These are phyloP conservation scores for Cephalotrichum gorgonifer DNA, from an alignment of 2,329 filamentous ascomycete genomes.

Conservation along the genomic window DNA sequence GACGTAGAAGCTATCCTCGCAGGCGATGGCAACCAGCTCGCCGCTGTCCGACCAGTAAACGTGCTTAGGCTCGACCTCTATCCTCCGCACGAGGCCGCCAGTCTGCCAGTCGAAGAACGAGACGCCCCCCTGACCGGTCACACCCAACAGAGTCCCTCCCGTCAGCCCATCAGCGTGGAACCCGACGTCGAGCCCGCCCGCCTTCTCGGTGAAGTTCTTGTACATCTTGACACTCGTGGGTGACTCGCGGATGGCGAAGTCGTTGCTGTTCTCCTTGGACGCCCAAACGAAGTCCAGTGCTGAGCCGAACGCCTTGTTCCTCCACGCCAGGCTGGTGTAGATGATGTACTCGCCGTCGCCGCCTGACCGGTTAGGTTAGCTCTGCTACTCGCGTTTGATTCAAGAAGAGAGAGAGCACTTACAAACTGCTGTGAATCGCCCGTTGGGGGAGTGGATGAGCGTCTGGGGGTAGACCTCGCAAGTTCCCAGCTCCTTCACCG, in stretches of 20 bases:
- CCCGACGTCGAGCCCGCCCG: constrained; percentile 80
- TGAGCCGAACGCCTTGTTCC: constrained; percentile 94
- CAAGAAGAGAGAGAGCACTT: constrained; percentile 16
- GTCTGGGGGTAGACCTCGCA: constrained; percentile 97
- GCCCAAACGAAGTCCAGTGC: constrained; percentile 96
- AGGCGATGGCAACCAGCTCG: constrained; percentile 84
- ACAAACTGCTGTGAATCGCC: constrained; percentile 59
- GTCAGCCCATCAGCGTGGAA: constrained; percentile 90
- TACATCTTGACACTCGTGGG: constrained; percentile 91
- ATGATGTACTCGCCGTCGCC: constrained; percentile 99
- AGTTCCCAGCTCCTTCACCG: constrained; percentile 88
- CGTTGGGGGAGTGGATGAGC: constrained; percentile 90
- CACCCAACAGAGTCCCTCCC: constrained; percentile 82
- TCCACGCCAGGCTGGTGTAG: constrained; percentile 90
- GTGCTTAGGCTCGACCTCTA: constrained; percentile 65
- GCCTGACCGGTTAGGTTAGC: constrained; percentile 1
- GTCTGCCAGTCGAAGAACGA: constrained; percentile 96
- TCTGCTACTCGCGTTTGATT: too few species aligned
- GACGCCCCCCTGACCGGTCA: constrained; percentile 88
- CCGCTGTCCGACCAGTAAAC: constrained; percentile 98
- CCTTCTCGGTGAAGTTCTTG: constrained; percentile 93
- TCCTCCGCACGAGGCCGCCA: constrained; percentile 79
- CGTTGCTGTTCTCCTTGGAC: constrained; percentile 94
- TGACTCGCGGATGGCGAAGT: constrained; percentile 94
- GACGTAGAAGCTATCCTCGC: constrained; percentile 92